Conservation (phyloP, 192 early-diverging fungal genomes). For the Obelidium mucronatum region DNA sequence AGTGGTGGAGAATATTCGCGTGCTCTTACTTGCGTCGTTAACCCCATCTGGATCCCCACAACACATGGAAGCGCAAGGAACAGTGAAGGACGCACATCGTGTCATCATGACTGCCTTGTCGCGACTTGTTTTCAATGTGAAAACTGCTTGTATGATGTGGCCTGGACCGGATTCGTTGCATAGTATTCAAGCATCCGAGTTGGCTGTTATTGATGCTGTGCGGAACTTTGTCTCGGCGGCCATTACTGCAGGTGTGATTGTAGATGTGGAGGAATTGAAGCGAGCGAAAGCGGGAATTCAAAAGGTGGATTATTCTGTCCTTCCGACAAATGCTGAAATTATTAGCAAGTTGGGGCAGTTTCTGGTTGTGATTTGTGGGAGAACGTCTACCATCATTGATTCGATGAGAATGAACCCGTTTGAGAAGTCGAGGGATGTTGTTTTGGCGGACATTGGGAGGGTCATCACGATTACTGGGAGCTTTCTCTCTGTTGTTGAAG, state of each 20-base stretch:
- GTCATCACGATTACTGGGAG: slow-evolving; percentile 59
- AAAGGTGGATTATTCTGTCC: background rate
- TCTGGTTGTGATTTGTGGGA: slow-evolving; percentile 32
- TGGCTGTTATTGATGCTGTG: slow-evolving; percentile 82
- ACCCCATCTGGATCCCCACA: slow-evolving; percentile 65
- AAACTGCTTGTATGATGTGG: slow-evolving; percentile 86
- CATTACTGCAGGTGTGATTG: background rate
- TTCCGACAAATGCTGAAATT: slow-evolving; percentile 52
- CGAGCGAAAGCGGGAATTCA: background rate
- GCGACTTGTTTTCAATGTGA: slow-evolving; percentile 83
- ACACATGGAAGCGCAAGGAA: slow-evolving; percentile 72
- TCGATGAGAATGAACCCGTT: background rate
- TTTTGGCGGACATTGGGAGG: slow-evolving; percentile 44
- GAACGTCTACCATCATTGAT: slow-evolving; percentile 21
- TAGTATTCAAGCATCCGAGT: slow-evolving; percentile 82
- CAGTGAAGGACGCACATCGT: slow-evolving; percentile 74
- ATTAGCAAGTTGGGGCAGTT: slow-evolving; percentile 45
- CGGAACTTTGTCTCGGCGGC: slow-evolving; percentile 65
- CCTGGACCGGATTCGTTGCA: slow-evolving; percentile 84
- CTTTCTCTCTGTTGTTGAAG: slow-evolving; percentile 58
- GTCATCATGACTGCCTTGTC: slow-evolving; percentile 82
- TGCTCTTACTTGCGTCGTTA: slow-evolving; percentile 85
- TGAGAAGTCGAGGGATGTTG: slow-evolving; percentile 11
- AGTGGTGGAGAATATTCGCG: slow-evolving; percentile 81
- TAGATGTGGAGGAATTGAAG: background rate